Conservation (phyloP, 108 stramenopile species). For the Cyclotella cryptica region DNA sequence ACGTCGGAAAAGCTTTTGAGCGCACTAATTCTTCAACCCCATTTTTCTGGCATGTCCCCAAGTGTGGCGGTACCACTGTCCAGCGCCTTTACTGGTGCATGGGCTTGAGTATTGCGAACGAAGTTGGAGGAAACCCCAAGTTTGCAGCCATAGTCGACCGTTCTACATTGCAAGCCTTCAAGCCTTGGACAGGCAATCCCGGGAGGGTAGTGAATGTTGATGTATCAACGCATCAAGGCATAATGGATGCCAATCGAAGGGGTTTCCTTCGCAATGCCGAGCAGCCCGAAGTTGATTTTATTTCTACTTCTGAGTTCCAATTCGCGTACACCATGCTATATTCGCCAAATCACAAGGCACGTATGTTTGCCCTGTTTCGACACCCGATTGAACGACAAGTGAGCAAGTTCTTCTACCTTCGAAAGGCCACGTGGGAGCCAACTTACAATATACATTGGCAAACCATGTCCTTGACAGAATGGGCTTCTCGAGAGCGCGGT, state of each 20-base stretch:
- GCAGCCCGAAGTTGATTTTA: conserved; percentile 34
- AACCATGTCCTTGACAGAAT: conserved; percentile 44
- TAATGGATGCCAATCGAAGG: conserved; percentile 41
- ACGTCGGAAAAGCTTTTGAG: conserved; percentile 23
- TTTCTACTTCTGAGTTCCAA: conserved; percentile 49
- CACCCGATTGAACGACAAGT: conserved; percentile 58
- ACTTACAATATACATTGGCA: conserved; percentile 46
- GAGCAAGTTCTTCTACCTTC: conserved; percentile 56
- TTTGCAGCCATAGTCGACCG: conserved; percentile 4
- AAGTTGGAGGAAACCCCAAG: conserved; percentile 40
- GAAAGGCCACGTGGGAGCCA: conserved; percentile 50
- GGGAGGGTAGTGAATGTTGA: conserved; percentile 62
- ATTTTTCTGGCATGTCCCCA: conserved; percentile 64
- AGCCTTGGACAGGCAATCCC: conserved; percentile 42
- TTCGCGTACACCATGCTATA: conserved; percentile 41
- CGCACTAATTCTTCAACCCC: conserved; percentile 25
- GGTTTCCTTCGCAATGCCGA: conserved; percentile 30
- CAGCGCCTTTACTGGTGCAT: conserved; percentile 53
- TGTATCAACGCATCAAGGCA: conserved; percentile 47
- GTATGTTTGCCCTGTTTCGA: conserved; percentile 52
- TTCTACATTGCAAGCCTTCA: conserved; percentile 22
- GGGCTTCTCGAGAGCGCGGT: conserved; percentile 36
- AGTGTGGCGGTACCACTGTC: conserved; percentile 49
- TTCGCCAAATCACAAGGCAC: conserved; percentile 37
- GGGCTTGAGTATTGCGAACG: conserved; percentile 42